Evolutionary conservation across 495 filamentous ascomycete genomes (phyloP), one percentile per base, ranked within the genome.

Genomic region (Trichoderma virens): DNA sequence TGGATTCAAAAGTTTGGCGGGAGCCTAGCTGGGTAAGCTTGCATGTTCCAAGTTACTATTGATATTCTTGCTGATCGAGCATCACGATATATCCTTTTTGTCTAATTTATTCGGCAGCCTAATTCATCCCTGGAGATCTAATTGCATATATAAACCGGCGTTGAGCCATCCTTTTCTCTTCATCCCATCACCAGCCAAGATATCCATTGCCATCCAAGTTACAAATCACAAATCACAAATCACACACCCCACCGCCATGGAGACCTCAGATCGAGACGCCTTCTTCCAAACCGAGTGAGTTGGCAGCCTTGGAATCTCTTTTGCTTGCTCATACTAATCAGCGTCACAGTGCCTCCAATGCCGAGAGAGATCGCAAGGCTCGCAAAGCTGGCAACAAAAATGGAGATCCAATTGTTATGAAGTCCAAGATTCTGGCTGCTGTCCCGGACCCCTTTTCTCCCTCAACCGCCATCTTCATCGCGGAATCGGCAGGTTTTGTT

Each of bases 281-380:
- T 97, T 94, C 82, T 98, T 98, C 73, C 91, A 98, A 75, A 93
- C 92, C 20, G 87, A 87, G 88, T 91, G 80, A 72, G 83, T 78
- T 47, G 59, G 8, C 30, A 61, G 51, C 68, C 56, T 38, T 20
- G 61, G 30, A 34, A 64, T 64, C 69, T 64, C 59, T 28, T 28
- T 35, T 31, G 34, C 3, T 20, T 61, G 43, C 34, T 25, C 2
- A 30, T 1, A 39, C 2, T 25, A 1, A 61, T 28, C 4, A 62
- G 8, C 13, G 16, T 43, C 63, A 66, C 67, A 93, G 90, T 70
- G 83, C 90, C 34, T 85, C 90, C 9, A 79, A 95, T 67, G 86
- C 86, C 32, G 88, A 88, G 65, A 80, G 83, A 60, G 76, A 83
- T 62, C 89, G 92, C 68, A 89, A 89, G 74, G 84, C 86, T 20